Conservation (phyloP, 1,284 basidiomycete species). For the Wallemia hederae region DNA sequence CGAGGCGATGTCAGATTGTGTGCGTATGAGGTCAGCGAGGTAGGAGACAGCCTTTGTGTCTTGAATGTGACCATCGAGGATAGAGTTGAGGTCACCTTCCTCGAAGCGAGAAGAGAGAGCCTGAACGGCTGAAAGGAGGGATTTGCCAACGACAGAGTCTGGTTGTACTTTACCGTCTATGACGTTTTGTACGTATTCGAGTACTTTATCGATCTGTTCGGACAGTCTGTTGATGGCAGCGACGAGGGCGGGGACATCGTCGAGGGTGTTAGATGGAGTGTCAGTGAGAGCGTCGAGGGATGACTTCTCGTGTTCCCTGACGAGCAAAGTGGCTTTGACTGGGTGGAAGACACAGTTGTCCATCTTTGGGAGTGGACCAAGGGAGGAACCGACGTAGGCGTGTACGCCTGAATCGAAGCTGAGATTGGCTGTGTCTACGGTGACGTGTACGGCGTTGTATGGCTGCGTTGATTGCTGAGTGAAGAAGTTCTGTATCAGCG, state of each 20-base stretch:
- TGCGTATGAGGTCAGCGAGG: conserved; percentile 70
- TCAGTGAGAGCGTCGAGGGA: conserved; percentile 1
- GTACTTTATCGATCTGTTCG: conserved; percentile 53
- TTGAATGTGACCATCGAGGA: conserved; percentile 45
- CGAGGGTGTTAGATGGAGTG: conserved; percentile 17
- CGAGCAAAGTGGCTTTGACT: conserved; percentile 37
- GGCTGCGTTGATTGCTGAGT: conserved; percentile 54
- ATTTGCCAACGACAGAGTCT: conserved; percentile 64
- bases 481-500: conserved; percentile 96
- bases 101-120: conserved; percentile 31
- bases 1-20: conserved; percentile 76
- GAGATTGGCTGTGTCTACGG: conserved; percentile 58
- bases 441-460: conserved; percentile 70
- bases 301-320: background rate
- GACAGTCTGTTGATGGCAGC: conserved; percentile 12
- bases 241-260: background rate
- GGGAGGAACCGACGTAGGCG: conserved; percentile 30
- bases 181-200: conserved; percentile 60
- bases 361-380: conserved; percentile 57
- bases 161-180: conserved; percentile 46
- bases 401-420: conserved; percentile 20
- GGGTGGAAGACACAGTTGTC: conserved; percentile 80
- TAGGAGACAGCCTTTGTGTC: conserved; percentile 86
- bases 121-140: conserved; percentile 71
- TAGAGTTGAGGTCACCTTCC: conserved; percentile 25